A percentile compares a stretch with the other conserved stretches of the same genome.
These are phyloP conservation scores for Inosperma sp. DNA, from an alignment of 768 basidiomycete genomes.

Conservation along the genomic window DNA sequence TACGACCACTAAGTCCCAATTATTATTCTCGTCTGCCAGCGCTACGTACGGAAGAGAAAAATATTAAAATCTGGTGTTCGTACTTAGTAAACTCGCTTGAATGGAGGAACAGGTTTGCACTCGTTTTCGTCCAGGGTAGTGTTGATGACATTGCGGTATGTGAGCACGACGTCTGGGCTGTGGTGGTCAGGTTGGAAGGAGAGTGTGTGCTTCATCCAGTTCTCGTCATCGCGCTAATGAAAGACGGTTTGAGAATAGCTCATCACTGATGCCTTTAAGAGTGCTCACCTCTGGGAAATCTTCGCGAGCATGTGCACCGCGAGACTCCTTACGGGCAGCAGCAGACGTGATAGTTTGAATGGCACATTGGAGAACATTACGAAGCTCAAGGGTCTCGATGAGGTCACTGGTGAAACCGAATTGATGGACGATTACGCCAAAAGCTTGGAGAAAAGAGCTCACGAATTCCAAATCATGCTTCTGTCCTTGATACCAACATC, in stretches of 20 bases:
- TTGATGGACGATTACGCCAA: conserved; percentile 1
- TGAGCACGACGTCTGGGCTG: conserved; percentile 81
- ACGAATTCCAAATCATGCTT: conserved; percentile 99
- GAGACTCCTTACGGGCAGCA: conserved; percentile 92
- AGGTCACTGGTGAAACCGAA: conserved; percentile 61
- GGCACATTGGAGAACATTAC: conserved; percentile 93
- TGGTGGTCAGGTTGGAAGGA: conserved; percentile 81
- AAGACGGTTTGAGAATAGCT: conserved; percentile 2
- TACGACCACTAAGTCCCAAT: conserved; percentile 5
- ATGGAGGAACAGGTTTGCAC: conserved; percentile 95
- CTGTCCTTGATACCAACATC: conserved; percentile 96
- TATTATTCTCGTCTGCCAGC: no score
- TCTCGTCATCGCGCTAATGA: conserved; percentile 79
- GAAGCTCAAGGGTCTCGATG: conserved; percentile 93
- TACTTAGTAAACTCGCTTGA: conserved; percentile 95
- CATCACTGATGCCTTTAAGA: neutral
- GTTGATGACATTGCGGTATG: conserved; percentile 82
- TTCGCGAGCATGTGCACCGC: conserved; percentile 98
- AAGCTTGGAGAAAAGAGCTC: conserved; percentile 26
- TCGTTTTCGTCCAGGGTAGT: conserved; percentile 92
- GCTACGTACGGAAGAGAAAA: no score
- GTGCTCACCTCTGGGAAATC: conserved; percentile 84
- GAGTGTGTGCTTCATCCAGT: conserved; percentile 95
- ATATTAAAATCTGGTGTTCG: no score
- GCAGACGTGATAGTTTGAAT: conserved; percentile 93